A percentile compares a stretch with the other conserved stretches of the same genome.
These are phyloP conservation scores for Podaxis sp. DNA, from an alignment of 768 basidiomycete genomes.

Conservation along the genomic window DNA sequence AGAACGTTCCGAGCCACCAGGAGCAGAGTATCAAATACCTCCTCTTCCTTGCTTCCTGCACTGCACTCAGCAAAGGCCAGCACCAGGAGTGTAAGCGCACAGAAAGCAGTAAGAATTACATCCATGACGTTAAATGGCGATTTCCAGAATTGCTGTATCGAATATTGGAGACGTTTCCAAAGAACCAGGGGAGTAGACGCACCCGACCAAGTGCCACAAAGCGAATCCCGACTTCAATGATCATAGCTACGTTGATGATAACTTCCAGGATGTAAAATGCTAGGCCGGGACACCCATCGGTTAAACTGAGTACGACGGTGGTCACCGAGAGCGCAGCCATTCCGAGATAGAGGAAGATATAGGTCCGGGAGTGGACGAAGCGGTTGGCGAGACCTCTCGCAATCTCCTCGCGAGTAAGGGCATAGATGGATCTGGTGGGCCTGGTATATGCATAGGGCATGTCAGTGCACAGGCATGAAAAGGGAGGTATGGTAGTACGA, in stretches of 20 bases:
- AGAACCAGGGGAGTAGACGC: conserved; percentile 25
- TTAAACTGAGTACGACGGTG: conserved; percentile 80
- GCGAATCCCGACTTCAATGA: conserved; percentile 87
- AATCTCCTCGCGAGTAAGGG: conserved; percentile 80
- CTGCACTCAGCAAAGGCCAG: conserved; percentile 88
- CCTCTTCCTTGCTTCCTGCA: conserved; percentile 84
- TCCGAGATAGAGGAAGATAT: conserved; percentile 83
- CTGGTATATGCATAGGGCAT: conserved; percentile 34
- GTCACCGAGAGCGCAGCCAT: conserved; percentile 88
- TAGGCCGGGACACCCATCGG: conserved; percentile 82
- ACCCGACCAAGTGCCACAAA: conserved; percentile 94
- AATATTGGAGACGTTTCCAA: conserved; percentile 4
- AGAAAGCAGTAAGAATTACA: conserved; percentile 84
- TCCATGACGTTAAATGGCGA: conserved; percentile 92
- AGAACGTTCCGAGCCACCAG: conserved; percentile 91
- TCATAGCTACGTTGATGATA: conserved; percentile 89
- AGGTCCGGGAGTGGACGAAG: conserved; percentile 84
- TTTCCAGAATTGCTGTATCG: conserved; percentile 88
- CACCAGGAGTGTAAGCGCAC: conserved; percentile 84
- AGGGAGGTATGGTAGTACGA: conserved; percentile 17
- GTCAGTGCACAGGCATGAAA: conserved; percentile 17
- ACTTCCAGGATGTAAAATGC: conserved; percentile 89
- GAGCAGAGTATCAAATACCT: conserved; percentile 88
- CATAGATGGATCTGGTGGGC: conserved; percentile 78
- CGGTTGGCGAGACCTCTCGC: conserved; percentile 84